phyloP scores from a whole-genome alignment of 345 rosid genomes.

The Cardamine occulta region DNA sequence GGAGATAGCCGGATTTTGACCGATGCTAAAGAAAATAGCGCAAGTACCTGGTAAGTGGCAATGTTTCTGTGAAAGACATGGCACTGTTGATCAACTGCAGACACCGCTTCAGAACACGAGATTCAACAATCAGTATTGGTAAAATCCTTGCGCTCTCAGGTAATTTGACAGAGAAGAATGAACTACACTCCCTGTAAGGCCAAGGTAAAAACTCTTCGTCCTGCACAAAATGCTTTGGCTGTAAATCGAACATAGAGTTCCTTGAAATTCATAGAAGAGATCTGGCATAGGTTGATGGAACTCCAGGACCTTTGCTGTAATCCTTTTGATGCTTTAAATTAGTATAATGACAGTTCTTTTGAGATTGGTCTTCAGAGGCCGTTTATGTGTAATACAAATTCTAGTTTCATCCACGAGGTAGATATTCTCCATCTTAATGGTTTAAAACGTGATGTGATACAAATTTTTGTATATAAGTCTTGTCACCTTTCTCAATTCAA shows the following conservation, averaged over 20 bases:
- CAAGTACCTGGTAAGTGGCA: slow-evolving; percentile 16
- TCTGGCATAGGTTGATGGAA: slow-evolving; percentile 20
- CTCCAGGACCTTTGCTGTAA: slow-evolving; percentile 24
- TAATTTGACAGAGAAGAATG: slow-evolving; percentile 22
- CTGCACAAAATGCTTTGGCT: slow-evolving; percentile 20
- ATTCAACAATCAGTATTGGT: slow-evolving; percentile 13
- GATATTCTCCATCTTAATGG: not conserved
- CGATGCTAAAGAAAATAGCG: slow-evolving; percentile 23
- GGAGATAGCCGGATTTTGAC: slow-evolving; percentile 32
- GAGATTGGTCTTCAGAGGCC: slow-evolving; percentile 29
- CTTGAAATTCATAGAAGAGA: slow-evolving; percentile 6
- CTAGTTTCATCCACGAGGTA: slow-evolving; percentile 10
- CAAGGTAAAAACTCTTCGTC: slow-evolving; percentile 21
- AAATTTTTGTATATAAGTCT: not conserved
- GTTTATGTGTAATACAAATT: slow-evolving; percentile 29
- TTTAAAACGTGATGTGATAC: not conserved
- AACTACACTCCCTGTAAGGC: slow-evolving; percentile 15
- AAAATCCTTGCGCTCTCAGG: slow-evolving; percentile 21
- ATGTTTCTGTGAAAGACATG: slow-evolving; percentile 22
- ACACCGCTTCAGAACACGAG: slow-evolving; percentile 23
- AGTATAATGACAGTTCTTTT: slow-evolving; percentile 15
- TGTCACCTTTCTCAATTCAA: not conserved
- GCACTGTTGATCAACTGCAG: slow-evolving; percentile 24
- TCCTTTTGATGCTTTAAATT: slow-evolving; percentile 26
- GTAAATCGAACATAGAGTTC: slow-evolving; percentile 19